phyloP scores from a whole-genome alignment of 1,139 yeast species.

The Schwanniomyces etchellsii region DNA sequence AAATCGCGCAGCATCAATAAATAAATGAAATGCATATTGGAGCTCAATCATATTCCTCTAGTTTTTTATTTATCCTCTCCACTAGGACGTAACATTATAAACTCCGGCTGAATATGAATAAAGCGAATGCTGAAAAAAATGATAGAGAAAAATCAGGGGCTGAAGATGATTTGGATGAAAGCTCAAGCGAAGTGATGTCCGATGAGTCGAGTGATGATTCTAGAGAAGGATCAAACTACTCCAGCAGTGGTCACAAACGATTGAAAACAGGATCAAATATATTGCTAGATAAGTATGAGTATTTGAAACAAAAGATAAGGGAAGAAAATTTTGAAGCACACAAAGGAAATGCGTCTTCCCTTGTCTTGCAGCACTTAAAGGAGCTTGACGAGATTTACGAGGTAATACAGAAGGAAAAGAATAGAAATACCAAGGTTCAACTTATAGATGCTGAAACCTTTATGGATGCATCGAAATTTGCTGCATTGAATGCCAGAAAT shows the following conservation, averaged over 20 bases:
- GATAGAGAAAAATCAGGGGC: no score
- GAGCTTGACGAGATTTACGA: constrained; percentile 24
- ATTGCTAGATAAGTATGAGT: constrained; percentile 20
- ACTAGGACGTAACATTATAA: no score
- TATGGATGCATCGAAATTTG: constrained; percentile 33
- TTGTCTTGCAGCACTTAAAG: constrained; percentile 21
- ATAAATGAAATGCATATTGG: no score
- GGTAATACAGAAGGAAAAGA: constrained; percentile 25
- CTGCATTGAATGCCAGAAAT: constrained; percentile 51
- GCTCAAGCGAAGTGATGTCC: no score
- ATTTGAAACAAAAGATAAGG: constrained; percentile 16
- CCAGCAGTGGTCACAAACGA: constrained; percentile 3
- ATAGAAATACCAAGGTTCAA: constrained; percentile 17
- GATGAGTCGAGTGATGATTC: constrained; percentile 2
- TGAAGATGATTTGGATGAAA: no score
- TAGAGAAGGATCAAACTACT: constrained; percentile 6
- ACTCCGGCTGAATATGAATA: no score
- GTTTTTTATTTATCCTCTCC: no score
- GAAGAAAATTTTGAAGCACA: constrained; percentile 22
- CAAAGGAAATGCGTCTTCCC: constrained; percentile 29
- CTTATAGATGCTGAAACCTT: constrained; percentile 37
- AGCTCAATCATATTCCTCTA: constrained; percentile 1
- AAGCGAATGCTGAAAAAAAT: no score
- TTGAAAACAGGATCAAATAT: constrained; percentile 10
- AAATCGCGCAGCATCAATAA: constrained; percentile 2